Conservation (phyloP, 2,329 filamentous ascomycete species). For the Gliomastix tumulicola region DNA sequence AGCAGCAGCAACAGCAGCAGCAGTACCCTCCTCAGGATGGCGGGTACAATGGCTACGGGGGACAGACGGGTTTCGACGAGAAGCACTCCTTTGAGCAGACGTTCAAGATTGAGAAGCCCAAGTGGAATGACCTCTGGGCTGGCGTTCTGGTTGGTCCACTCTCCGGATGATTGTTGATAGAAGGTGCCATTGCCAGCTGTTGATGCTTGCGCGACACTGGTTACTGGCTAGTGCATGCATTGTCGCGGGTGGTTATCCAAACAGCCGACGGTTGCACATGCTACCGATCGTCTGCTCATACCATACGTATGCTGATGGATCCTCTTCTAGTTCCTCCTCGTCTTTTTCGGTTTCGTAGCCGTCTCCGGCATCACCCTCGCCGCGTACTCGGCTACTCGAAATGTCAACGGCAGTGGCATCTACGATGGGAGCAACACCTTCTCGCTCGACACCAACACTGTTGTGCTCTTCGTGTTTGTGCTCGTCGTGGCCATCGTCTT, state of each 20-base stretch:
- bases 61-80: slow-evolving; percentile 27
- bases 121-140: slow-evolving; percentile 88
- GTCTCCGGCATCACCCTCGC: slow-evolving; percentile 71
- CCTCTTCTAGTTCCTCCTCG: slow-evolving; percentile 58
- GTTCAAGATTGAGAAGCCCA: slow-evolving; percentile 78
- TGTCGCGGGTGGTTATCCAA: too few relatives aligned
- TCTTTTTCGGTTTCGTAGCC: slow-evolving; percentile 66
- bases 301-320: too few relatives aligned
- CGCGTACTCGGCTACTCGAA: slow-evolving; percentile 61
- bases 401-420: slow-evolving; percentile 64
- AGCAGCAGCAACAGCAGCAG: slow-evolving; percentile 12
- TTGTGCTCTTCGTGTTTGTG: slow-evolving; percentile 78
- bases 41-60: slow-evolving; percentile 12
- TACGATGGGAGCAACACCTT: slow-evolving; percentile 62
- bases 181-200: too few relatives aligned
- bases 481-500: slow-evolving; percentile 67
- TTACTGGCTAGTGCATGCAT: too few relatives aligned
- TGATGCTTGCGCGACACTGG: too few relatives aligned
- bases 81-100: slow-evolving; percentile 66
- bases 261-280: too few relatives aligned
- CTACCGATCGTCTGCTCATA: neutral
- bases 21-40: slow-evolving; percentile 15
- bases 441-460: slow-evolving; percentile 71
- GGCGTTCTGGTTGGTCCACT: slow-evolving; percentile 66
- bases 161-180: too few relatives aligned